Conservation (phyloP, 2,329 filamentous ascomycete genomes). For the Pestalotiopsis sp. region DNA sequence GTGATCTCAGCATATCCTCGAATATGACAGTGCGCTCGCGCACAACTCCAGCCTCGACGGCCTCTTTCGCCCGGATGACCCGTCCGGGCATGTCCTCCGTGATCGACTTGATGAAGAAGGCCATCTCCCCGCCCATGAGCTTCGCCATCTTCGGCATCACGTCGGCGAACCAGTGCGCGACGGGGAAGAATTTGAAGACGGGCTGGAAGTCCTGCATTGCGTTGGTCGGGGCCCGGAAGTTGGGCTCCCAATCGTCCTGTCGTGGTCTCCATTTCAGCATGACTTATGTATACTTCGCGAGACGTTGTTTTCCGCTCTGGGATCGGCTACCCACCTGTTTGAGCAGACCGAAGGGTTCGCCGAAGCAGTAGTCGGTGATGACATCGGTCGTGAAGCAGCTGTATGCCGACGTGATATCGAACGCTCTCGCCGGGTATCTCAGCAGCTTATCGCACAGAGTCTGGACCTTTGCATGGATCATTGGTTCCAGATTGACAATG, state of each 20-base stretch:
- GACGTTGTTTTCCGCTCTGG: slow-evolving; percentile 10
- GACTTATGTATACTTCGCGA: no score
- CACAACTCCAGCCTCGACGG: not conserved
- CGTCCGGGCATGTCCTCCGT: slow-evolving; percentile 14
- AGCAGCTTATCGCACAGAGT: not conserved
- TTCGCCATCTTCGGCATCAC: slow-evolving; percentile 20
- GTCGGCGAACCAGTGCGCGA: slow-evolving; percentile 20
- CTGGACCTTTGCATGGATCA: slow-evolving; percentile 17
- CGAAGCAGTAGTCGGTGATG: slow-evolving; percentile 25
- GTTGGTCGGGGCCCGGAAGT: no score
- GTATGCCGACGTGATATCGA: slow-evolving; percentile 19
- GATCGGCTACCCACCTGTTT: slow-evolving; percentile 8
- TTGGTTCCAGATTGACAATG: slow-evolving; percentile 31
- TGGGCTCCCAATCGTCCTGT: no score
- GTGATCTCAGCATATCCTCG: slow-evolving; percentile 35
- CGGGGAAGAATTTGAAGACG: slow-evolving; percentile 22
- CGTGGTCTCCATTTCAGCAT: no score
- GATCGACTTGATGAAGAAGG: slow-evolving; percentile 15
- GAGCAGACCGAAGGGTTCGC: slow-evolving; percentile 22
- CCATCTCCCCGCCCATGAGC: slow-evolving; percentile 24
- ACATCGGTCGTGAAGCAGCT: slow-evolving; percentile 24
- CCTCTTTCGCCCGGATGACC: not conserved
- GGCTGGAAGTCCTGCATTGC: not conserved
- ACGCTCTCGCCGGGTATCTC: not conserved
- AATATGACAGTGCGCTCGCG: slow-evolving; percentile 18